Evolutionary conservation across 2,329 filamentous ascomycete species (phyloP).

Genomic region (Thyridium curvatum): DNA sequence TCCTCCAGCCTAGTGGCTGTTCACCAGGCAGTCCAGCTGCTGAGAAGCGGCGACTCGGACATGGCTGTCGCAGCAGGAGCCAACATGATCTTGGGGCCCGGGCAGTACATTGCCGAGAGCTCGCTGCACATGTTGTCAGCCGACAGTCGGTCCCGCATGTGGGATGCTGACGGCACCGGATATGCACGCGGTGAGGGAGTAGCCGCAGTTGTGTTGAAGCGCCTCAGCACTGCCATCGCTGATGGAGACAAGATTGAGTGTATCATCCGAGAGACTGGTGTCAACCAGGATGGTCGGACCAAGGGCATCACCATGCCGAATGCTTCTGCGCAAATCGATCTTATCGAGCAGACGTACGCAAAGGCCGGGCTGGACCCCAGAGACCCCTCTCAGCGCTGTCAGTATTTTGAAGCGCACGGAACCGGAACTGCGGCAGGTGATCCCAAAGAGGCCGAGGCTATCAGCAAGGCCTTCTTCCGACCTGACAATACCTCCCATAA

Average conservation of each 20-base stretch:
- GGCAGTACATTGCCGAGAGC: slow-evolving; percentile 25
- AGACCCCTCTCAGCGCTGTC: slow-evolving; percentile 17
- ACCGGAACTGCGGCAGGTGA: slow-evolving; percentile 36
- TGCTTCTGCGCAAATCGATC: slow-evolving; percentile 26
- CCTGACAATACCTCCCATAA: slow-evolving; percentile 2
- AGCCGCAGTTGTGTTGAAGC: slow-evolving; percentile 39
- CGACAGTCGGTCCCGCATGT: slow-evolving; percentile 29
- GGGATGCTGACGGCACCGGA: slow-evolving; percentile 39
- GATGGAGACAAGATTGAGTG: slow-evolving; percentile 34
- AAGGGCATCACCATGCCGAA: slow-evolving; percentile 27
- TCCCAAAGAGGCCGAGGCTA: slow-evolving; percentile 30
- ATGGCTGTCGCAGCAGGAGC: slow-evolving; percentile 25
- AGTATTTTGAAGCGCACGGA: slow-evolving; percentile 13
- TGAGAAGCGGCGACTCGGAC: slow-evolving; percentile 20
- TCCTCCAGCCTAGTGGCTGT: slow-evolving; percentile 23
- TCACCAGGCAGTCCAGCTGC: slow-evolving; percentile 20
- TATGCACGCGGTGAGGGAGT: slow-evolving; percentile 47
- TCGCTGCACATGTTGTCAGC: slow-evolving; percentile 31
- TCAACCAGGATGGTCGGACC: slow-evolving; percentile 39
- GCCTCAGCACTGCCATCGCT: slow-evolving; percentile 33
- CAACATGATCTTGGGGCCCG: slow-evolving; percentile 24
- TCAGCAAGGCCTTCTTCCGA: slow-evolving; percentile 19
- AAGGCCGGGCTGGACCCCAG: slow-evolving; percentile 26
- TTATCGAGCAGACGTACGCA: slow-evolving; percentile 32
- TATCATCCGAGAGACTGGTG: slow-evolving; percentile 33